These are phyloP conservation scores for Ophiocordyceps polyrhachis-furcata DNA, from an alignment of 2,329 filamentous ascomycete species.

Conservation along the genomic window DNA sequence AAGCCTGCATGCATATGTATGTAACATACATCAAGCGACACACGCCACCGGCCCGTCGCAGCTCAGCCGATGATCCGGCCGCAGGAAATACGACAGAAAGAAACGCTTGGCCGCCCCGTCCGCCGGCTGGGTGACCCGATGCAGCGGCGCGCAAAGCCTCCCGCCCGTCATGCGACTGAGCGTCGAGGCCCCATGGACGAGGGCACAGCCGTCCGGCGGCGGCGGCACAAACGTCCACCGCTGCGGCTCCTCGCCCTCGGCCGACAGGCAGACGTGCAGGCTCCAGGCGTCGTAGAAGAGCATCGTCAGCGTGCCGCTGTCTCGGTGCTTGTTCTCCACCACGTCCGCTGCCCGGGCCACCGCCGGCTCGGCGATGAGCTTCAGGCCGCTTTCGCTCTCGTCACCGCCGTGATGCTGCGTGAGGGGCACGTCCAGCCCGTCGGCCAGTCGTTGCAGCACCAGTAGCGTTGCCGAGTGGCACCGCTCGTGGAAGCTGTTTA, in stretches of 20 bases:
- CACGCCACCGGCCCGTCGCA: not conserved
- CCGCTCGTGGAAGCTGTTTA: not conserved
- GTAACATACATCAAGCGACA: not conserved
- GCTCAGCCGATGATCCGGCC: not conserved
- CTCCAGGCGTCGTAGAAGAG: not conserved
- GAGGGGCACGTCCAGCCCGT: not conserved
- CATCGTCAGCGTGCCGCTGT: constrained; percentile 1
- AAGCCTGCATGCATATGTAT: not conserved
- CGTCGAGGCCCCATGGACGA: not conserved
- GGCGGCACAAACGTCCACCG: not conserved
- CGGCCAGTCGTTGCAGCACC: not conserved
- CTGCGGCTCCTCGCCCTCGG: not conserved
- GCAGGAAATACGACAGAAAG: not conserved
- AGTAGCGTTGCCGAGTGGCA: not conserved
- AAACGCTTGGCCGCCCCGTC: not conserved
- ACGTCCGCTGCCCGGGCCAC: not conserved
- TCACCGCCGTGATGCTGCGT: not conserved
- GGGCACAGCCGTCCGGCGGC: not conserved
- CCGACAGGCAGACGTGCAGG: not conserved
- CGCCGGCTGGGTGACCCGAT: not conserved
- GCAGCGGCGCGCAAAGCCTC: not conserved
- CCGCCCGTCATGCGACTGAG: not conserved
- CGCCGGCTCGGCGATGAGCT: not conserved
- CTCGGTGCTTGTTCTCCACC: constrained; percentile 1
- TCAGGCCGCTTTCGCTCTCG: not conserved